Evolutionary conservation across 768 basidiomycete genomes (phyloP).

Genomic region (Mycena sanguinolenta): DNA sequence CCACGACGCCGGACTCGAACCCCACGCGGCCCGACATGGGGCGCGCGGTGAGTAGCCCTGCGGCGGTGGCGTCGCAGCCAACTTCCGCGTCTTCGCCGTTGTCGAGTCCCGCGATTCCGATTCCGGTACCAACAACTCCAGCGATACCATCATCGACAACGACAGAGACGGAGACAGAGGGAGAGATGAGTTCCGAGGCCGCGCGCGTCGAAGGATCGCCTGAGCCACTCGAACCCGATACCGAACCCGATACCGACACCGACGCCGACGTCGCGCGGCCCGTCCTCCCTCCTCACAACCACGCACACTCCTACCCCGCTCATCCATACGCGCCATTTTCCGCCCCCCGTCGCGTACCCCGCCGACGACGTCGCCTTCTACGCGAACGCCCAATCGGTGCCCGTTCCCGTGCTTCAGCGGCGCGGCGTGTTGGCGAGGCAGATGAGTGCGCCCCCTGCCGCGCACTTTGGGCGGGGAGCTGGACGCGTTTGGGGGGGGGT

Average conservation of each 20-base stretch:
- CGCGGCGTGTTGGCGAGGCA: slow-evolving; percentile 58
- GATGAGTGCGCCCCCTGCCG: slow-evolving; percentile 62
- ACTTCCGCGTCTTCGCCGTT: no score
- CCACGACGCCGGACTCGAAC: slow-evolving; percentile 35
- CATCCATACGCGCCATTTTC: neutral
- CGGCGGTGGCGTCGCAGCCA: neutral
- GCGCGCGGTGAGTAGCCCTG: slow-evolving; percentile 11
- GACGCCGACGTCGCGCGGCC: neutral
- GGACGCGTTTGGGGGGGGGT: no score
- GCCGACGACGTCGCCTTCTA: neutral
- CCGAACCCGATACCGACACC: neutral
- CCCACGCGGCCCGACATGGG: slow-evolving; percentile 24
- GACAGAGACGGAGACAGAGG: no score
- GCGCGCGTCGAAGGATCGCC: neutral
- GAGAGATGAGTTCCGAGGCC: no score
- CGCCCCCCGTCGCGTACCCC: neutral
- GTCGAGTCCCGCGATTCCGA: neutral
- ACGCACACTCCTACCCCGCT: neutral
- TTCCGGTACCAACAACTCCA: no score
- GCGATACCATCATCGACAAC: no score
- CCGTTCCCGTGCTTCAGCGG: slow-evolving; percentile 50
- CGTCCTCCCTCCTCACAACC: neutral
- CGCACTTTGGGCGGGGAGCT: no score
- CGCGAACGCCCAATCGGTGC: slow-evolving; percentile 18
- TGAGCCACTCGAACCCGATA: no score